phyloP scores from a whole-genome alignment of 208 protist genomes.

The Leishmania amazonensis region DNA sequence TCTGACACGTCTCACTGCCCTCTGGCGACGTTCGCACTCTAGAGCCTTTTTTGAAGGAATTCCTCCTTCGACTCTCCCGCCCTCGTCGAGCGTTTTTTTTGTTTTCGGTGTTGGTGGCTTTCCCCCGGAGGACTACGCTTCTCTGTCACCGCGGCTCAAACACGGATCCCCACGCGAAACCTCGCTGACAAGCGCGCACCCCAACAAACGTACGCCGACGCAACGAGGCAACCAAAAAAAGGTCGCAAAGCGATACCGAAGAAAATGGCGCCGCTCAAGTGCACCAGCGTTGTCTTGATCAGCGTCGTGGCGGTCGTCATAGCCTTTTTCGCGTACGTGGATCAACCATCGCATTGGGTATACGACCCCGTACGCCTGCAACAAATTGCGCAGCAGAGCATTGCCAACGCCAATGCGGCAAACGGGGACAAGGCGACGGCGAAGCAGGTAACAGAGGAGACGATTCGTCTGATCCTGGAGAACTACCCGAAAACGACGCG shows the following conservation, averaged over 20 bases:
- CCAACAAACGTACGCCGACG: background rate
- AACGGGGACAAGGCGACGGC: conserved; percentile 44
- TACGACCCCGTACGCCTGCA: conserved; percentile 81
- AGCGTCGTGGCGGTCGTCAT: conserved; percentile 37
- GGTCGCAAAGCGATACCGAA: background rate
- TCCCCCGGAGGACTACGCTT: too few relatives aligned
- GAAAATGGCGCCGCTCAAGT: background rate
- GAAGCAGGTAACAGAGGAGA: conserved; percentile 57
- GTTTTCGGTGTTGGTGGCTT: too few relatives aligned
- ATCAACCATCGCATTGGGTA: conserved; percentile 69
- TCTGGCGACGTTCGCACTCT: background rate
- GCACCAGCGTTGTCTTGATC: conserved; percentile 17
- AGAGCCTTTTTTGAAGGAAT: background rate
- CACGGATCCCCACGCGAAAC: background rate
- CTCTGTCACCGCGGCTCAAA: background rate
- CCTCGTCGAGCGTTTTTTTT: background rate
- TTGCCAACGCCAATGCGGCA: conserved; percentile 49
- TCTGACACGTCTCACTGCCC: background rate
- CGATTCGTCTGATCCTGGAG: conserved; percentile 62
- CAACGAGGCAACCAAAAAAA: background rate
- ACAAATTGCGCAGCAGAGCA: conserved; percentile 66
- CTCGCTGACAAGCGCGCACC: background rate
- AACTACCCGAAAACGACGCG: conserved; percentile 72
- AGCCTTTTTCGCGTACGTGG: conserved; percentile 54
- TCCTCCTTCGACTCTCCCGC: background rate